Base-by-base conservation (phyloP, 805 yeast species). In the Ogataea siamensis region DNA sequence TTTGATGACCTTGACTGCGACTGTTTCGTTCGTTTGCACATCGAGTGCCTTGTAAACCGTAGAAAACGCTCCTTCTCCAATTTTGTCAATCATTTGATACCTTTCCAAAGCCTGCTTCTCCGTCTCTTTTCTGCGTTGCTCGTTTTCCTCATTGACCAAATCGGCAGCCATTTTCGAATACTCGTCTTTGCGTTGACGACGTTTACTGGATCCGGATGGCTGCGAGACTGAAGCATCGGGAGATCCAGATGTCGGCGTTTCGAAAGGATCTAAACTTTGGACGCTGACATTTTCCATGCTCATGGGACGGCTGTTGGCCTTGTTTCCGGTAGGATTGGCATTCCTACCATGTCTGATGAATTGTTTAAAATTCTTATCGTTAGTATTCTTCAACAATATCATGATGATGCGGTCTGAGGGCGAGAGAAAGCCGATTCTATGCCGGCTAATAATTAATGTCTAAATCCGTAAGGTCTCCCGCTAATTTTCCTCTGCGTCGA, bases 61-160 rank as follows among this genome's bases (percentile, higher is more conserved):
- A 1, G 80, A 74, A 43, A 76, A 76, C 0, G 83, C 83, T 12
- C 83, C 83, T 53, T 76, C 82, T 11, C 83, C 83, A 44, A 76
- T 60, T 33, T 70, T 68, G 16, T 70, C 73, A 37, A 65, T 40
- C 19, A 76, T 59, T 31, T 65, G 55, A 54, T 76, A 76, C 16
- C 63, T 46, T 18, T 60, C 59, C 27, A 64, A 49, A 2, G 57
- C 51, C 32, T 53, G 54, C 28, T 48, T 49, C 22, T 54, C 51
- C 28, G 48, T 46, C 21, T 42, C 42, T 24, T 44, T 34, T 15
- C 34, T 37, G 22, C 55, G 50, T 9, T 46, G 36, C 29, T 53
- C 48, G 25, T 52, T 52, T 40, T 64, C 66, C 35, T 60, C 59
- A 9, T 47, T 47, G 6, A 64, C 67, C 25, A 63, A 26, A 31